Evolutionary conservation across 73 alveolate species (phyloP).

Genomic region (Symbiodinium pilosum): DNA sequence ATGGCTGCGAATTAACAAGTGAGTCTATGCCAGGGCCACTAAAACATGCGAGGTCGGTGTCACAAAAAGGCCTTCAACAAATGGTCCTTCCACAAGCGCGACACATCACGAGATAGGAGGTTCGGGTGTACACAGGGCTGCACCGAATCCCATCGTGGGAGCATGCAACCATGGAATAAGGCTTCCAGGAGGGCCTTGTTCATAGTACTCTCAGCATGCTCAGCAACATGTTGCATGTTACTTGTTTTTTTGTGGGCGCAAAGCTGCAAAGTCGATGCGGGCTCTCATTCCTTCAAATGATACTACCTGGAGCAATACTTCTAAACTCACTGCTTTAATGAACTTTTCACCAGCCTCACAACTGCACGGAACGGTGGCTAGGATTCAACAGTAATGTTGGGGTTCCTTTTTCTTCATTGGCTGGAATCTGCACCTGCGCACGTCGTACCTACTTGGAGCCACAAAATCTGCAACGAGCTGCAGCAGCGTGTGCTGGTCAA

Average conservation of each 20-base stretch:
- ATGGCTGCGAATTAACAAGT: neutral
- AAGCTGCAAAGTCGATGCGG: neutral
- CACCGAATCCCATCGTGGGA: neutral
- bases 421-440: neutral
- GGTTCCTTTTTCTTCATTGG: neutral
- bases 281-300: neutral
- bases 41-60: neutral
- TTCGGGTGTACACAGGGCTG: neutral
- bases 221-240: neutral
- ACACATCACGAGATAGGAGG: too few species aligned
- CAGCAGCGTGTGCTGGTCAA: conserved; percentile 45
- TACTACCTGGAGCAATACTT: neutral
- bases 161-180: neutral
- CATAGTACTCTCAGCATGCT: neutral
- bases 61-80: neutral
- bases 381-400: neutral
- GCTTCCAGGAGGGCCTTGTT: neutral
- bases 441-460: neutral
- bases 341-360: neutral
- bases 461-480: neutral
- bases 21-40: neutral
- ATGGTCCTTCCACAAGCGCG: neutral
- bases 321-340: neutral
- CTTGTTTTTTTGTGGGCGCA: neutral
- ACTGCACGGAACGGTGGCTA: neutral